Evolutionary conservation across 768 basidiomycete genomes (phyloP).

Genomic region (Naematelia aurantialba): DNA sequence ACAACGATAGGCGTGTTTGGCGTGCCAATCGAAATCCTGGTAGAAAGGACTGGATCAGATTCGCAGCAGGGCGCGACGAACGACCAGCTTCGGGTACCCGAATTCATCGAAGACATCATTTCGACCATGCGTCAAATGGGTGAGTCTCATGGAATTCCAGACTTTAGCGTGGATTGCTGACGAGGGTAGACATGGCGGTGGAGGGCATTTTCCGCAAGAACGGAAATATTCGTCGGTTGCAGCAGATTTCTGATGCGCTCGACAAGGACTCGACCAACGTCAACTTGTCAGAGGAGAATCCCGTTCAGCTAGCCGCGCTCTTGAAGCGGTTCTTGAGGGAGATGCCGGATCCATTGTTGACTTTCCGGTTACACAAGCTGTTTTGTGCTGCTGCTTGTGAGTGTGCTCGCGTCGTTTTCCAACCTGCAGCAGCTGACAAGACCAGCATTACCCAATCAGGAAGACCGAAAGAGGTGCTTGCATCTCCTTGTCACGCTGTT

Average conservation of each 20-base stretch:
- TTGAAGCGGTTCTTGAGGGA: conserved; percentile 97
- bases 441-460: conserved; percentile 66
- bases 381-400: conserved; percentile 82
- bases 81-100: conserved; percentile 79
- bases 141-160: too few species aligned
- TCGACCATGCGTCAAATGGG: conserved; percentile 99
- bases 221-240: conserved; percentile 90
- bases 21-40: conserved; percentile 84
- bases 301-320: conserved; percentile 92
- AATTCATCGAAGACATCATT: conserved; percentile 96
- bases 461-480: conserved; percentile 74
- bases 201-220: conserved; percentile 99
- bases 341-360: conserved; percentile 91
- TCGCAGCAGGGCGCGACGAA: conserved; percentile 82
- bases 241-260: conserved; percentile 83
- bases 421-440: neutral
- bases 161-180: too few species aligned
- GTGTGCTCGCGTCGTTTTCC: conserved; percentile 49
- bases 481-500: conserved; percentile 81
- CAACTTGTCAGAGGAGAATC: conserved; percentile 88
- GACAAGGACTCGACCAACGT: conserved; percentile 91
- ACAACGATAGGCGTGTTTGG: conserved; percentile 73
- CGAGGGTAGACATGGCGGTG: conserved; percentile 81
- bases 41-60: conserved; percentile 93
- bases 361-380: conserved; percentile 84